Evolutionary conservation across 2,329 filamentous ascomycete genomes (phyloP), one percentile per base, ranked within the genome.

Genomic region (Colletotrichum incanum): DNA sequence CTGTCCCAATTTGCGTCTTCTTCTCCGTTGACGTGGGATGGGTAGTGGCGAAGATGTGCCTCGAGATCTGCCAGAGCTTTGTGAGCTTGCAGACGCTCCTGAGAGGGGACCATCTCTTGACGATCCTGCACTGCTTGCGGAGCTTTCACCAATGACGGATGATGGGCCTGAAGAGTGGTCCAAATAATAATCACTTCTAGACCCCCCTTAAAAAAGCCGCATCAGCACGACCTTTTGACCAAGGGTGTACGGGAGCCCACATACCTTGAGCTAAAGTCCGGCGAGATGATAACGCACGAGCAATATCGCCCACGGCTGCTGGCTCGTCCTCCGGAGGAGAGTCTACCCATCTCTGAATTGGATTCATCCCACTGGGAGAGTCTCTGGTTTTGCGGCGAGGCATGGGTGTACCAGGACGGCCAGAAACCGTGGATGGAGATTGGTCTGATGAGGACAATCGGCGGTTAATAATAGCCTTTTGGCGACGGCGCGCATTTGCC

Each of bases 401-500:
- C 41, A 43, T 18, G 41, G 41, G 41, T 5, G 41, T 43, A 2
- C 41, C 16, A 14, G 41, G 41, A 11, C 41, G 41, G 41, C 12
- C 41, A 6, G 11, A 43, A 6, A 16, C 41, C 12, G 14, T 43
- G 41, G 41, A 1, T 43, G 41, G 18, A 18, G 41, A 18, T 43
- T 16, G 12, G 16, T 43, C 41, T 43, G 41, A 43, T 18, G 41
- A 6, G 3, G 41, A 14, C 41, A 43, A 18, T 18, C 41, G 41
- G 16, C 41, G 41, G 12, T 43, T 43, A 18, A 5, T 18, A 6
- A 14, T 18, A 14, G 12, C 12, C 18, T 43, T 43, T 18, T 43
- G 41, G 74, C 91, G 85, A 74, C 91, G 85, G 67, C 91, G 86
- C 67, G 90, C 90, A 80, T 93, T 93, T 47, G 91, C 91, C 70